Base-by-base conservation (phyloP, 371 early-diverging fungal species). In the Lichtheimia ramosa region DNA sequence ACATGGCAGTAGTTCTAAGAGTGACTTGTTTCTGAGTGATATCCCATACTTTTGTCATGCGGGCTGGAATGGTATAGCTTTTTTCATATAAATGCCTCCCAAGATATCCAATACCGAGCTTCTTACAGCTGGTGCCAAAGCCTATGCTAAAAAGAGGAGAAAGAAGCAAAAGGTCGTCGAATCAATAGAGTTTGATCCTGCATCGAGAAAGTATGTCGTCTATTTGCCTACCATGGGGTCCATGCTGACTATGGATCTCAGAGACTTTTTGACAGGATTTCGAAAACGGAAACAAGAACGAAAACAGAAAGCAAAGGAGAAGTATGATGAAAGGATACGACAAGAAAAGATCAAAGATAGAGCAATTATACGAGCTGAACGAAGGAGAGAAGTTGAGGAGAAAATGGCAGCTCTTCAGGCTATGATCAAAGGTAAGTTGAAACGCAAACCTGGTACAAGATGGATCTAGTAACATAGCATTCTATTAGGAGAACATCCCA, bases 241-340 rank as follows among this genome's bases (percentile, higher is more conserved):
- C 16, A 18, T 5, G 23, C 16, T 23, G 25, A 34, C 10, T 16
- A 21, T 12, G 24, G 21, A 25, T 42, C 21, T 24, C 62, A 86
- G 89, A 15, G 87, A 89, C 28, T 92, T 83, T 56, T 71, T 91
- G 56, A 91, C 90, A 23, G 92, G 92, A n/a, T 92, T 92, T 67
- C 88, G 87, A 62, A 90, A 90, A 65, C 86, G 93, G 41, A 92
- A 92, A 51, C 72, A 84, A 6, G 88, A 88, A 63, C 75, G 87
- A 56, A 86, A 85, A 56, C 86, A 88, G 43, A 74, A 76, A 28
- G 84, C 87, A 28, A 70, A 67, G 42, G 83, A 82, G 54, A 68
- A 78, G 21, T 82, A 81, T 42, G 78, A 83, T 41, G 68, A 80
- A 56, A 67, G 73, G 51, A 79, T 74, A 41, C 72, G 82, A 46